Evolutionary conservation across 352 stramenopile species (phyloP).

Genomic region (Aphanomyces cochlioides): DNA sequence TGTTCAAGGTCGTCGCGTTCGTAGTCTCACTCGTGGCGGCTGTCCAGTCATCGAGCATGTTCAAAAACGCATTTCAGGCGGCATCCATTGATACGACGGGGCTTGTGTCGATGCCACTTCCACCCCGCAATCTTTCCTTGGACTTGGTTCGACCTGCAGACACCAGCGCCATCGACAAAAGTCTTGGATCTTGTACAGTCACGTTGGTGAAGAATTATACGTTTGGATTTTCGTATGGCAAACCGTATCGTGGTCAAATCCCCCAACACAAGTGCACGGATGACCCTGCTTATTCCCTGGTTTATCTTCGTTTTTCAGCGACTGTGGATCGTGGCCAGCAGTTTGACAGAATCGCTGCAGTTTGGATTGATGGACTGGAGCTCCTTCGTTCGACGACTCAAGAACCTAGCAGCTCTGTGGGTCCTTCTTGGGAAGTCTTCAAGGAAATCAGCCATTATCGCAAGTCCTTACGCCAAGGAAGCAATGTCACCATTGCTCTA

Average conservation of each 20-base stretch:
- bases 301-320: slow-evolving; percentile 55
- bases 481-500: slow-evolving; percentile 53
- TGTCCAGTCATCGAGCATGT: too few relatives aligned
- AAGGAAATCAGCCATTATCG: slow-evolving; percentile 68
- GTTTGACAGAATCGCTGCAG: slow-evolving; percentile 66
- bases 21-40: too few relatives aligned
- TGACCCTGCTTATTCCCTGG: slow-evolving; percentile 41
- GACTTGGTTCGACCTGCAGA: slow-evolving; percentile 44
- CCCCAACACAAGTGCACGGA: slow-evolving; percentile 40
- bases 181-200: slow-evolving; percentile 43
- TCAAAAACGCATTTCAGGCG: too few relatives aligned
- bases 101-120: background rate
- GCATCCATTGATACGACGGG: too few relatives aligned
- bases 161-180: slow-evolving; percentile 37
- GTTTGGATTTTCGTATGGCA: slow-evolving; percentile 60
- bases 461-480: slow-evolving; percentile 42
- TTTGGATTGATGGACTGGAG: slow-evolving; percentile 73
- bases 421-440: slow-evolving; percentile 46
- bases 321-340: slow-evolving; percentile 49
- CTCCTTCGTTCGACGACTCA: slow-evolving; percentile 69
- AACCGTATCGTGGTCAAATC: slow-evolving; percentile 47
- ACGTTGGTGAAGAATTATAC: slow-evolving; percentile 43
- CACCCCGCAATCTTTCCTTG: slow-evolving; percentile 28
- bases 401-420: slow-evolving; percentile 44
- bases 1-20: background rate